These are phyloP conservation scores for Cryomyces antarcticus DNA, from an alignment of 495 filamentous ascomycete genomes.

Conservation along the genomic window DNA sequence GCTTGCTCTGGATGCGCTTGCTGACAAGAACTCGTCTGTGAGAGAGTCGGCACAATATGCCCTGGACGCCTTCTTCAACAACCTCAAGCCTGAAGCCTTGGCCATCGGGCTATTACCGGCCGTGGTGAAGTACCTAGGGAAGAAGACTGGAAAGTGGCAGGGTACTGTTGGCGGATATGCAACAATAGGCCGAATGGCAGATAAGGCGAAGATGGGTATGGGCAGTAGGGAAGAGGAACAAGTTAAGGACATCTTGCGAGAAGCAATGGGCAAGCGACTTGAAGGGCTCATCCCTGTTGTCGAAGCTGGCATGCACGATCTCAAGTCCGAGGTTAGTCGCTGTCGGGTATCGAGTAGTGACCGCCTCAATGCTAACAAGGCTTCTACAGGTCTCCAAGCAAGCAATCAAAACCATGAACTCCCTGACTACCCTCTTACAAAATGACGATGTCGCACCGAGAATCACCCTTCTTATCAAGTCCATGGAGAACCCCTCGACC, in stretches of 20 bases:
- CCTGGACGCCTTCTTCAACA: conserved; percentile 66
- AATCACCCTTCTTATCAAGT: conserved; percentile 81
- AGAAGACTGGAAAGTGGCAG: conserved; percentile 83
- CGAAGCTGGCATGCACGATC: conserved; percentile 86
- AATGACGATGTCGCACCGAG: conserved; percentile 93
- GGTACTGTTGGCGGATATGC: conserved; percentile 69
- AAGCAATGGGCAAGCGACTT: conserved; percentile 80
- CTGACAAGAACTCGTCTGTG: conserved; percentile 79
- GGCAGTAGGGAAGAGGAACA: conserved; percentile 61
- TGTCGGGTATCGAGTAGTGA: conserved; percentile 10
- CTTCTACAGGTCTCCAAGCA: conserved; percentile 44
- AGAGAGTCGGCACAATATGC: conserved; percentile 87
- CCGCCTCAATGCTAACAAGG: not conserved
- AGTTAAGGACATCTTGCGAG: conserved; percentile 69
- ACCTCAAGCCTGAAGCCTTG: conserved; percentile 60
- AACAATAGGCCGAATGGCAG: conserved; percentile 74
- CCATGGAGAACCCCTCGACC: conserved; percentile 86
- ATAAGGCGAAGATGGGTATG: conserved; percentile 70
- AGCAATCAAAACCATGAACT: conserved; percentile 74
- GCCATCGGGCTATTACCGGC: conserved; percentile 60
- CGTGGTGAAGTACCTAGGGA: conserved; percentile 51
- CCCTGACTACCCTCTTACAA: conserved; percentile 71
- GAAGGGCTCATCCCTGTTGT: conserved; percentile 81
- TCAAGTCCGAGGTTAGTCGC: conserved; percentile 50
- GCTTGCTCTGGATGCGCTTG: conserved; percentile 60